A percentile compares a stretch with the other conserved stretches of the same genome.
phyloP scores from a whole-genome alignment of 1,284 basidiomycete genomes.

The Cystobasidium pallidum region DNA sequence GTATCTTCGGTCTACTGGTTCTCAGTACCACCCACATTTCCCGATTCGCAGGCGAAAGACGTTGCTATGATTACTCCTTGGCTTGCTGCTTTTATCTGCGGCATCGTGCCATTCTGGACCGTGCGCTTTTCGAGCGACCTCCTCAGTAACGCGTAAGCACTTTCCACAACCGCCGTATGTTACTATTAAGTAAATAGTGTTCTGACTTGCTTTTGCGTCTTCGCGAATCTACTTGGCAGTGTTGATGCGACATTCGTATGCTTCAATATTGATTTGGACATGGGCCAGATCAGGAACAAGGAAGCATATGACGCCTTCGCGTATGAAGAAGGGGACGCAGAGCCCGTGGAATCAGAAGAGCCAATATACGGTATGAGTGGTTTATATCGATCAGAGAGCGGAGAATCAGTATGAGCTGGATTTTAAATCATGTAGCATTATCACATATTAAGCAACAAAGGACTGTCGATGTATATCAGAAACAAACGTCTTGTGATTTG shows the following conservation, averaged over 20 bases:
- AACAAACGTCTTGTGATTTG: no score
- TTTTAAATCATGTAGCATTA: background rate
- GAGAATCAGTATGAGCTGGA: background rate
- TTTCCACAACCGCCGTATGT: no score
- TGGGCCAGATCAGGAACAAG: constrained; percentile 5
- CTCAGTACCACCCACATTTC: constrained; percentile 1
- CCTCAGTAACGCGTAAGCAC: constrained; percentile 32
- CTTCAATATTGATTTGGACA: constrained; percentile 44
- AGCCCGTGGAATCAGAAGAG: constrained; percentile 2
- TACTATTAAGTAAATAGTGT: no score
- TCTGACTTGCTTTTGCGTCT: background rate
- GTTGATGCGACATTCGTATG: constrained; percentile 40
- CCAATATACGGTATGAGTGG: background rate
- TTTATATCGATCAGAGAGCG: constrained; percentile 1
- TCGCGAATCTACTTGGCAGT: constrained; percentile 1
- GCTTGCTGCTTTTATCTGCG: constrained; percentile 28
- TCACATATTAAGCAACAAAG: no score
- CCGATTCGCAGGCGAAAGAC: constrained; percentile 2
- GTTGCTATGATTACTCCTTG: constrained; percentile 13
- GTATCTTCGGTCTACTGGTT: constrained; percentile 21
- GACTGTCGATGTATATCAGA: no score
- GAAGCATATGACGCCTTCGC: constrained; percentile 41
- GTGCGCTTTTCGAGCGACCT: constrained; percentile 40
- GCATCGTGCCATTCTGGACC: constrained; percentile 38
- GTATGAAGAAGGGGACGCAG: constrained; percentile 30